Conservation (phyloP, 1,139 yeast species). For the Suhomyces taliae region DNA sequence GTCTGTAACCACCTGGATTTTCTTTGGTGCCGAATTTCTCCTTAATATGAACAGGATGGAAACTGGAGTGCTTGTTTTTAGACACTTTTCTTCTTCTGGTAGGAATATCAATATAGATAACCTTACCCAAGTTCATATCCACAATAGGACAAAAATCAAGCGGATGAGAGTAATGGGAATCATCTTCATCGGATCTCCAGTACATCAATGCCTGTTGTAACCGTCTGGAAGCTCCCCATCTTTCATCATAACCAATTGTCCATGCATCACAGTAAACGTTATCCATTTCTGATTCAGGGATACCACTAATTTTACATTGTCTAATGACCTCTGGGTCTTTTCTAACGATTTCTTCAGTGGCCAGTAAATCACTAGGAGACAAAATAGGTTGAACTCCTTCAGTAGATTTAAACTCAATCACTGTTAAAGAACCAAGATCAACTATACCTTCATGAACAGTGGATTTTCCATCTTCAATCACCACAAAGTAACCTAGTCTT, state of each 20-base stretch:
- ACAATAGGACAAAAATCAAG: conserved; percentile 81
- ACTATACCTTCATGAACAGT: conserved; percentile 73
- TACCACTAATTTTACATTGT: conserved; percentile 70
- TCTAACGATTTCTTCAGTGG: conserved; percentile 66
- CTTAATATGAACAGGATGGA: conserved; percentile 63
- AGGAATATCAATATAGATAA: conserved; percentile 73
- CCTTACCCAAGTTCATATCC: conserved; percentile 68
- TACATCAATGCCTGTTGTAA: conserved; percentile 81
- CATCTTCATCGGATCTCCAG: conserved; percentile 76
- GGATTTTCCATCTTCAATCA: conserved; percentile 56
- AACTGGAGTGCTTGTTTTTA: conserved; percentile 64
- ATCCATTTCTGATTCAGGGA: conserved; percentile 65
- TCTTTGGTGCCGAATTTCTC: conserved; percentile 56
- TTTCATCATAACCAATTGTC: conserved; percentile 84
- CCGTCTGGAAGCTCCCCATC: conserved; percentile 77
- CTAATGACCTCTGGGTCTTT: conserved; percentile 67
- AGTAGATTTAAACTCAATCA: conserved; percentile 48
- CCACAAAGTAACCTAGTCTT: conserved; percentile 65
- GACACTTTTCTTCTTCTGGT: conserved; percentile 71
- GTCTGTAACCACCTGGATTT: conserved; percentile 56
- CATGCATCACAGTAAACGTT: conserved; percentile 79
- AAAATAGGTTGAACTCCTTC: conserved; percentile 73
- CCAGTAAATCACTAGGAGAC: conserved; percentile 65
- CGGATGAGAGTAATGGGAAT: conserved; percentile 81
- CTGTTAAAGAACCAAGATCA: conserved; percentile 49